Conservation (phyloP, 2,329 filamentous ascomycete genomes). For the Boeremia lycopersici region DNA sequence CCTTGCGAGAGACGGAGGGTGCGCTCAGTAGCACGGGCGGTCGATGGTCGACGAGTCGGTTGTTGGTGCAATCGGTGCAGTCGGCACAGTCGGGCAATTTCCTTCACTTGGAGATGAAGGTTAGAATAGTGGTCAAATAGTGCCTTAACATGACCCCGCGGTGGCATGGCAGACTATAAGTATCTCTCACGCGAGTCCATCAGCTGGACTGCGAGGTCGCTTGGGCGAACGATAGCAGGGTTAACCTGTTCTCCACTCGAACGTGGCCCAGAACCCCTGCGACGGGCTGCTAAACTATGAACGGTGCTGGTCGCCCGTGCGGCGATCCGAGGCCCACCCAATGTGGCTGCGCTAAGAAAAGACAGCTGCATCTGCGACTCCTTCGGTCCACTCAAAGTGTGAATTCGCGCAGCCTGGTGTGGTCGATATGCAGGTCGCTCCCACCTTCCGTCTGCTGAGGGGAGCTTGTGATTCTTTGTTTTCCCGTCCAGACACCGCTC, state of each 20-base stretch:
- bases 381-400: slow-evolving; percentile 13
- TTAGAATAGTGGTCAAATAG: background rate
- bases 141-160: slow-evolving; percentile 2
- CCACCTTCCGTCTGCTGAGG: slow-evolving; percentile 11
- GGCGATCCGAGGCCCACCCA: slow-evolving; percentile 1
- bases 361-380: slow-evolving; percentile 10
- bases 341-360: slow-evolving; percentile 9
- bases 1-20: slow-evolving; percentile 14
- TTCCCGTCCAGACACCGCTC: slow-evolving; percentile 10
- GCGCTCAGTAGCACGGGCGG: slow-evolving; percentile 11
- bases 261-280: slow-evolving; percentile 12
- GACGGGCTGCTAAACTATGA: slow-evolving; percentile 9
- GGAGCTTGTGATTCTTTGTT: slow-evolving; percentile 13
- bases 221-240: slow-evolving; percentile 16
- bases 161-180: slow-evolving; percentile 16
- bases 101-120: background rate
- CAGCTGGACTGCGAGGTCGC: slow-evolving; percentile 13
- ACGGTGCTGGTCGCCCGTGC: slow-evolving; percentile 1
- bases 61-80: background rate
- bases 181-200: slow-evolving; percentile 15
- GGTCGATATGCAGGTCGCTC: slow-evolving; percentile 19
- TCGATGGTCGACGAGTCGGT: background rate
- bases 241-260: slow-evolving; percentile 11
- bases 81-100: slow-evolving; percentile 3
- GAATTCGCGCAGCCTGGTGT: slow-evolving; percentile 17